Conservation (phyloP, 768 basidiomycete genomes). For the Lyophyllum shimeji region DNA sequence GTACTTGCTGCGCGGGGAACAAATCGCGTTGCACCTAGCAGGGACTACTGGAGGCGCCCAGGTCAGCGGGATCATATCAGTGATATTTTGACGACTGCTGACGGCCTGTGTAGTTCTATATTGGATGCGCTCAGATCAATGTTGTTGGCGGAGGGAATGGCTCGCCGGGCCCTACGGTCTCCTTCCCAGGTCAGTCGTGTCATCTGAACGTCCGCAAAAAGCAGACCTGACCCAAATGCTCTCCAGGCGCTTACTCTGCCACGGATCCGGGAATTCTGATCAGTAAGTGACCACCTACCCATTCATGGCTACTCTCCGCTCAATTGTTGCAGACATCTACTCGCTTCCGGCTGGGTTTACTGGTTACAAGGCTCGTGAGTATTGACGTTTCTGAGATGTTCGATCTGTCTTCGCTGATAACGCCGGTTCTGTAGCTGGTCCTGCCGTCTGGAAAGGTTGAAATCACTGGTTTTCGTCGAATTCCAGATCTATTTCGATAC, state of each 20-base stretch:
- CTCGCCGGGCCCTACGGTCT: constrained; percentile 27
- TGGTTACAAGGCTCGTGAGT: constrained; percentile 34
- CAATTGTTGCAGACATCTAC: constrained; percentile 26
- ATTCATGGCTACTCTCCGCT: background rate
- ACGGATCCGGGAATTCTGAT: constrained; percentile 33
- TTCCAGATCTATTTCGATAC: background rate
- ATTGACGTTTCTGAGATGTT: background rate
- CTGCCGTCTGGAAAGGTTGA: constrained; percentile 31
- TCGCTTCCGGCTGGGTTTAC: constrained; percentile 25
- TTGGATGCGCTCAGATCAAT: constrained; percentile 37
- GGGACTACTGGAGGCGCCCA: constrained; percentile 28
- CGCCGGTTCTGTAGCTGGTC: constrained; percentile 23
- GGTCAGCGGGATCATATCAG: constrained; percentile 4
- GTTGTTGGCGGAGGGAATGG: constrained; percentile 32
- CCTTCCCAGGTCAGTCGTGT: constrained; percentile 30
- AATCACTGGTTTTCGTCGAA: background rate
- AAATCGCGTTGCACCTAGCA: constrained; percentile 35
- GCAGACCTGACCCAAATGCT: background rate
- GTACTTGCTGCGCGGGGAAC: constrained; percentile 33
- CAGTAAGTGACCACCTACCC: constrained; percentile 19
- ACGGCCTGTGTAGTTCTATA: constrained; percentile 27
- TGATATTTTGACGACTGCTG: background rate
- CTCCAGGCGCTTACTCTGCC: constrained; percentile 28
- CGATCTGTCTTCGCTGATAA: background rate
- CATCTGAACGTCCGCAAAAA: background rate